phyloP scores from a whole-genome alignment of 148 eudicot genomes.

The Chenopodium suecicum region DNA sequence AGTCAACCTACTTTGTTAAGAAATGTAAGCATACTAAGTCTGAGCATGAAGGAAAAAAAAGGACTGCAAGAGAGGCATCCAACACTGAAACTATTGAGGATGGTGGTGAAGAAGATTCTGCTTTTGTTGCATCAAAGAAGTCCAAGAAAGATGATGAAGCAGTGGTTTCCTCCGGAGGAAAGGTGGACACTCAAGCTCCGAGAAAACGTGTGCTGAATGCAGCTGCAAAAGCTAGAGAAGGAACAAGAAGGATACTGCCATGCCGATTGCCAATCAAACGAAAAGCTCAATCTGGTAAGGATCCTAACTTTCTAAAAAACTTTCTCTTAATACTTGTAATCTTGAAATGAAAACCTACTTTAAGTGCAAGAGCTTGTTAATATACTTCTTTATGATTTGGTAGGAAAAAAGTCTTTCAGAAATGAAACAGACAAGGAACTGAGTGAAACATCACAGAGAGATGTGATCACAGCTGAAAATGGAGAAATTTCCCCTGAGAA shows the following conservation, averaged over 20 bases:
- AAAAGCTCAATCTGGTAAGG: constrained; percentile 18
- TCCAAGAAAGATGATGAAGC: constrained; percentile 14
- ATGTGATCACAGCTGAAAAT: not conserved
- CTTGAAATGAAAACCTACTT: not conserved
- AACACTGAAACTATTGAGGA: constrained; percentile 23
- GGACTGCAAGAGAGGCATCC: constrained; percentile 15
- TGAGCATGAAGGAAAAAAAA: constrained; percentile 13
- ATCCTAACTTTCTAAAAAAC: not conserved
- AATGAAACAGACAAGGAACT: not conserved
- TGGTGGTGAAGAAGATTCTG: constrained; percentile 18
- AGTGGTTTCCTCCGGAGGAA: not conserved
- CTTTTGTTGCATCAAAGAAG: constrained; percentile 21
- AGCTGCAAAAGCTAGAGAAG: constrained; percentile 4
- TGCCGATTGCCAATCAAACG: not conserved
- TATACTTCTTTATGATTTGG: not conserved
- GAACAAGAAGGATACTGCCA: not conserved
- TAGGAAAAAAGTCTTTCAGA: not conserved
- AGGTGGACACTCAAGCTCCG: not conserved
- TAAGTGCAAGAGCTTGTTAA: not conserved
- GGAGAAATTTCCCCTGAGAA: not conserved
- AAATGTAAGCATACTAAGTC: constrained; percentile 23
- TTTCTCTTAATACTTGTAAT: not conserved
- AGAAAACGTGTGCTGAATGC: constrained; percentile 2
- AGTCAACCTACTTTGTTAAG: constrained; percentile 44
- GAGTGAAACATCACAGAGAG: not conserved